Evolutionary conservation across 345 rosid species (phyloP), one percentile per base, ranked within the genome.

Genomic region (Aquilaria sinensis): DNA sequence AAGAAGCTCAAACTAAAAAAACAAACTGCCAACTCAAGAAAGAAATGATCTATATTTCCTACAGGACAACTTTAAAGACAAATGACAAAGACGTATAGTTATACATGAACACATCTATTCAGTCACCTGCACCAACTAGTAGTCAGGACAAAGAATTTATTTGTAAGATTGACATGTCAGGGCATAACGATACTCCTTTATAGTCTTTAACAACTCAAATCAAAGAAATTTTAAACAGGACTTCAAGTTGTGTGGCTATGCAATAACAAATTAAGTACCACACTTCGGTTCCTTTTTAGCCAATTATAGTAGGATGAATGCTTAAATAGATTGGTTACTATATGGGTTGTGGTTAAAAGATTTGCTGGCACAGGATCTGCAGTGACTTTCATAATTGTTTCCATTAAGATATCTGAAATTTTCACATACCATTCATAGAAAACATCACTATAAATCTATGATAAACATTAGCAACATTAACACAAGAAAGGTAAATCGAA

Each of bases 281-380:
- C 87, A 53, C 87, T 81, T 45, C 81, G 78, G 75, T 89, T 83
- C 65, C 77, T 78, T 60, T 84, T 88, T 59, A 95, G 81, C 96
- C 97, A 95, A 71, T 67, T 60, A 68, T 80, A 63, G 77, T 76
- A 85, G 61, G 67, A 66, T 30, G 86, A 81, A 71, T 84, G 79
- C 87, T 83, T 91, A 77, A 95, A 95, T 48, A 95, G 85, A 74
- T 95, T 95, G 47, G 86, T 73, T 55, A 95, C 76, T 56, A 86
- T 78, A 60, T 94, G 96, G 53, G 80, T 70, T 70, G 86, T 79
- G 60, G 97, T 95, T 74, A 91, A 78, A 60, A 95, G 84, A 75
- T 91, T 90, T 63, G 96, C 88, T 51, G 86, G 80, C 58, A 80
- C 63, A 55, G 88, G 74, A 54, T 75, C 77, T 53, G 77, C 55